Evolutionary conservation across 2,329 filamentous ascomycete species (phyloP).

Genomic region (Fusarium redolens): DNA sequence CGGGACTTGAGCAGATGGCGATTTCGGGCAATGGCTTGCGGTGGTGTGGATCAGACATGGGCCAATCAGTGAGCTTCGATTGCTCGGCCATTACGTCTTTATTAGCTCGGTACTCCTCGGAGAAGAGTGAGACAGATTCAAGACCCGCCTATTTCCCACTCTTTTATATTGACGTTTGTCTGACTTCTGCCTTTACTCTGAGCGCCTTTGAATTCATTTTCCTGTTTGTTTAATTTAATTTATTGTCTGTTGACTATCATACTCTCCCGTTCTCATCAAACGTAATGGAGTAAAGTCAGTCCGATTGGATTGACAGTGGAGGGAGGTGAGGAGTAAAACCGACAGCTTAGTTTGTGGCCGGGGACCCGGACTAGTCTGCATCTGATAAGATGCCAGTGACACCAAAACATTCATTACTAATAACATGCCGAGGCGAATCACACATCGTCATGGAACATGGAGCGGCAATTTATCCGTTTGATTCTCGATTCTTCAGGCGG

Average conservation of each 20-base stretch:
- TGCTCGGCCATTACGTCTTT: slow-evolving; percentile 49
- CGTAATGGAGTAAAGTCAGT: background rate
- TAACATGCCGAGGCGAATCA: slow-evolving; percentile 32
- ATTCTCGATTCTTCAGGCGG: background rate
- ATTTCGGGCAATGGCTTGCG: slow-evolving; percentile 45
- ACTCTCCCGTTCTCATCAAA: background rate
- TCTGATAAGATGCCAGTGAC: slow-evolving; percentile 40
- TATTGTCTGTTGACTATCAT: accelerated
- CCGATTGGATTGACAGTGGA: background rate
- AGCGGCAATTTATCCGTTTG: slow-evolving; percentile 11
- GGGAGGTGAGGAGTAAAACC: slow-evolving; percentile 5
- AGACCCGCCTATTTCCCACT: slow-evolving; percentile 21
- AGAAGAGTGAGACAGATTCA: slow-evolving; percentile 35
- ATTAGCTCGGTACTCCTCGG: slow-evolving; percentile 46
- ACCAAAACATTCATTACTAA: slow-evolving; percentile 28
- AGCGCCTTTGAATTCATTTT: no score
- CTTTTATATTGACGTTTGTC: background rate
- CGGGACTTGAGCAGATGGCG: slow-evolving; percentile 47
- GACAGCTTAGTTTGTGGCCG: slow-evolving; percentile 6
- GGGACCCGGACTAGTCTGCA: slow-evolving; percentile 30
- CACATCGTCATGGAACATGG: slow-evolving; percentile 3
- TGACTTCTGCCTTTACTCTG: background rate
- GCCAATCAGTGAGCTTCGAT: slow-evolving; percentile 44
- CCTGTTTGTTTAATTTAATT: background rate
- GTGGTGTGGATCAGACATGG: slow-evolving; percentile 18